Evolutionary conservation across 768 basidiomycete species (phyloP).

Genomic region (Cystobasidium onofrii): DNA sequence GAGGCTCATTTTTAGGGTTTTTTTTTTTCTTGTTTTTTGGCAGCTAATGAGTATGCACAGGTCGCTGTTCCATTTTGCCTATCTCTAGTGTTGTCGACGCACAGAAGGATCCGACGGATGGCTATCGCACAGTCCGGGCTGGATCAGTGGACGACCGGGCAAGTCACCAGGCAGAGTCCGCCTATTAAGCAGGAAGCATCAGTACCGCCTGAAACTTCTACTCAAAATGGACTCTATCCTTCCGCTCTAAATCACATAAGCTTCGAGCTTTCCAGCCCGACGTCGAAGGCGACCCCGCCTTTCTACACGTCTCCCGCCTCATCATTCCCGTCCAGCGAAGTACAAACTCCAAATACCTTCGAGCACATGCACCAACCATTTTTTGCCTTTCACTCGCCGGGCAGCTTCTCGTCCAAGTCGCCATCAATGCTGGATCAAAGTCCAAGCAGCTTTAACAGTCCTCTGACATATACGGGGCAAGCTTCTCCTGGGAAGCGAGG

Average conservation of each 20-base stretch:
- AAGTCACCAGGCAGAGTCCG: not conserved
- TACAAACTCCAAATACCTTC: not conserved
- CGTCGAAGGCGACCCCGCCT: too few species aligned
- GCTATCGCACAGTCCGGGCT: not conserved
- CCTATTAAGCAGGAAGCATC: not conserved
- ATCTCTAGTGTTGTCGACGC: not conserved
- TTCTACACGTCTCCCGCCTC: not conserved
- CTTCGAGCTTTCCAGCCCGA: not conserved
- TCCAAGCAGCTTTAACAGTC: not conserved
- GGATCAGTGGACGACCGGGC: not conserved
- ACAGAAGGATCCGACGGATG: conserved; percentile 1
- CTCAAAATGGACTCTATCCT: too few species aligned
- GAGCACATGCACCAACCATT: conserved; percentile 5
- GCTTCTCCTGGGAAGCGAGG: not conserved
- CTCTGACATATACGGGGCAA: not conserved
- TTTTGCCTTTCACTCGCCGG: not conserved
- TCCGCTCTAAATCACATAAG: not conserved
- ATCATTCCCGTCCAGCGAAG: not conserved
- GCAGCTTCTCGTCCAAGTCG: not conserved
- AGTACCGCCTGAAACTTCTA: not conserved
- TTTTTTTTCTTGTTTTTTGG: too few species aligned
- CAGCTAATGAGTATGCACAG: too few species aligned
- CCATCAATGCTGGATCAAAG: not conserved
- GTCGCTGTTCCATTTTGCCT: conserved; percentile 7
- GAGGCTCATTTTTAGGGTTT: not conserved